Base-by-base conservation (phyloP, 495 filamentous ascomycete species). In the Aspergillus steynii region DNA sequence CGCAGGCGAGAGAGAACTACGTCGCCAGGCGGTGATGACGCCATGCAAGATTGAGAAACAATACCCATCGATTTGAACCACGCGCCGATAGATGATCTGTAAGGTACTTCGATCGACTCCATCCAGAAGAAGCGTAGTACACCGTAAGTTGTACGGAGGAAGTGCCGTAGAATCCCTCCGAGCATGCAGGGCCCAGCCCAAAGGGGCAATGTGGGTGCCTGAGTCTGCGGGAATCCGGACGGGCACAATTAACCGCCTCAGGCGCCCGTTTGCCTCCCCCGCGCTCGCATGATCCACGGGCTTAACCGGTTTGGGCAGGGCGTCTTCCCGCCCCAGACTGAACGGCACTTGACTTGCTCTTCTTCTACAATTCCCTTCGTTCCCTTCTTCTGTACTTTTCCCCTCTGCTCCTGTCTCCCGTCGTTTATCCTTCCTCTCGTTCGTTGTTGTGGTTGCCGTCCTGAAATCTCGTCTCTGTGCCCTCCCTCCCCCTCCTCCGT, bases 251-350 rank as follows among this genome's bases (percentile, higher is more conserved):
- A 55, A 50, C 61, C 62, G 60, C 62, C 61, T 53, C 52, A 56
- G 61, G 66, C 66, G 60, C 60, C 53, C 46, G 50, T 61, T 65
- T 56, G 68, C 70, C 71, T 73, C 72, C 76, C 74, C 76, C 74
- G 75, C 75, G 74, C 72, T 76, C 76, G 73, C 74, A 74, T 79
- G 76, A 79, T 71, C 76, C 65, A 46, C 53, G 32, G 55, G 51
- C 68, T 60, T 69, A 69, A 68, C 60, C 71, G 55, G 48, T 68
- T 71, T 60, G 59, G 63, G 67, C 58, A 64, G 61, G 62, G 61
- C 56, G 58, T 61, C 59, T 55, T 29, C 50, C 62, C 60, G 42
- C 58, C 60, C 60, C 58, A 50, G 58, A 57, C 64, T 63, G 57
- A 65, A 58, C 54, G 62, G 45, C 34, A 34, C 50, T 55, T 34